Evolutionary conservation across 2,329 filamentous ascomycete genomes (phyloP).

Genomic region (Beauveria rudraprayagi): DNA sequence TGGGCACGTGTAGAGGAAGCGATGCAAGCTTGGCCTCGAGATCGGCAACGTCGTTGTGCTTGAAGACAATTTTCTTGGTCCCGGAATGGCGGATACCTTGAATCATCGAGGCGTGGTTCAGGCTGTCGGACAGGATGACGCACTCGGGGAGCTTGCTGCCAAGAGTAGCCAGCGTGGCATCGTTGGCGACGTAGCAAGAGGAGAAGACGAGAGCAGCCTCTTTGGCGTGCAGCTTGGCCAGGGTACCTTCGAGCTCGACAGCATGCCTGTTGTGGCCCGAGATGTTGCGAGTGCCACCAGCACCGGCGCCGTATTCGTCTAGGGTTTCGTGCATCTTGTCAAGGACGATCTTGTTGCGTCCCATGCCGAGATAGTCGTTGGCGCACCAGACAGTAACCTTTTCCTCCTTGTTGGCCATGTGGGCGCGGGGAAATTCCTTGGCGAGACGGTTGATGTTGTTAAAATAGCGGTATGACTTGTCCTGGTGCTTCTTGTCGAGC

Average conservation of each 20-base stretch:
- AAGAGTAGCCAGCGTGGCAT: conserved; percentile 92
- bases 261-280: conserved; percentile 97
- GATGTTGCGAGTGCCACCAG: conserved; percentile 93
- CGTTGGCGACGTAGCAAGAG: conserved; percentile 97
- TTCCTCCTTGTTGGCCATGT: conserved; percentile 76
- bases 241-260: conserved; percentile 68
- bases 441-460: conserved; percentile 99
- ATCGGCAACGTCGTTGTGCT: conserved; percentile 93
- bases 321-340: conserved; percentile 90
- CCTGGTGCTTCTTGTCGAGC: conserved; percentile 97
- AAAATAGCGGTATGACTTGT: conserved; percentile 99
- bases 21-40: conserved; percentile 87
- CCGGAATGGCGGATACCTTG: conserved; percentile 97
- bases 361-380: conserved; percentile 98
- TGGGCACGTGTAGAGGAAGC: conserved; percentile 75
- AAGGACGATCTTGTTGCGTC: conserved; percentile 78
- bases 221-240: conserved; percentile 86
- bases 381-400: conserved; percentile 97
- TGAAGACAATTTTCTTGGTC: conserved; percentile 96
- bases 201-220: conserved; percentile 91
- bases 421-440: conserved; percentile 89
- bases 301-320: conserved; percentile 89
- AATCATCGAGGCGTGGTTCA: conserved; percentile 99
- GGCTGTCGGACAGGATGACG: conserved; percentile 92
- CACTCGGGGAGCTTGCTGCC: conserved; percentile 94